Evolutionary conservation across 2,329 filamentous ascomycete species (phyloP), one percentile per base, ranked within the genome.

Genomic region (Aspergillus sp.): DNA sequence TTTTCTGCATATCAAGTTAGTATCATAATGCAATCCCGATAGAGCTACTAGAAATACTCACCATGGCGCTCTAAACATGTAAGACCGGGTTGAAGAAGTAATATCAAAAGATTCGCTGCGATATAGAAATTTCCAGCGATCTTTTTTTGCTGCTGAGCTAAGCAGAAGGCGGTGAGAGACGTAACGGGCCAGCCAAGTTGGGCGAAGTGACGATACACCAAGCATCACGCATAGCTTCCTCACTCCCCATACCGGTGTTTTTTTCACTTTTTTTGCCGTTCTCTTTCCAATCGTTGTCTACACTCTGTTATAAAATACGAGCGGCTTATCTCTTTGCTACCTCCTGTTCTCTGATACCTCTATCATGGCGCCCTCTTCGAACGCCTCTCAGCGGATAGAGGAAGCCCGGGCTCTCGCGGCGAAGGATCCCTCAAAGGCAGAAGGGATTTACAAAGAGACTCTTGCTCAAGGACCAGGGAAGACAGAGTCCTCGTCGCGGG

Each of bases 391-490:
- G 67, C 78, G 85, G 75, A 83, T 96, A 78, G 82, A 85, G 71
- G 88, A 96, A 79, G 91, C 89, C 67, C 84, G 91, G 77, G 83
- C 86, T 75, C 74, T 91, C 63, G 80, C 81, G 57, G 89, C 88
- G 74, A 79, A 83, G 54, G 81, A 94, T 64, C 86, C 90, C 56
- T 74, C 79, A 61, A 87, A 93, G 76, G 88, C 91, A 53, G 89
- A 94, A 73, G 75, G 79, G 60, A 81, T 88, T 66, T 97, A 91
- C 78, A 88, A 91, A 71, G 85, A 93, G 47, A 86, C 97, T 65
- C 81, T 96, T 56, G 83, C 88, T 45, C 85, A 87, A 71, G 82
- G 88, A 34, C 89, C 90, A 26, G 86, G 87, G 44, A 82, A 85
- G 50, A 93, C 82, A 49, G 93, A 98, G 69, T 81, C 85, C 34